Percentiles rank a stretch among this genome's conserved stretches.
Evolutionary conservation across 306 rosid genomes (phyloP).

Genomic region (Cucurbita ficifolia): DNA sequence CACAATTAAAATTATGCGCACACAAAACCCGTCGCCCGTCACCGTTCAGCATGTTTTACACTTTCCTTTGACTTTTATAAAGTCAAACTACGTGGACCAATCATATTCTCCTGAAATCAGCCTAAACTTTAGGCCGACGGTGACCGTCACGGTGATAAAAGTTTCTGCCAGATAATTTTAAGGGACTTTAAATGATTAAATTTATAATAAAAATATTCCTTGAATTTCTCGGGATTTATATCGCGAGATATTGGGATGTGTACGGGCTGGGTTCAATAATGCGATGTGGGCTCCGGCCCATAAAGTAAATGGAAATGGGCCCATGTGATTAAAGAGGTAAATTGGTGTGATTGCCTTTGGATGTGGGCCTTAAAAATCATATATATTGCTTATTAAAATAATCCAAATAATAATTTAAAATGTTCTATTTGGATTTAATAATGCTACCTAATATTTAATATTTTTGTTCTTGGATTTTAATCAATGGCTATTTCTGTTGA

Average conservation of each 20-base stretch:
- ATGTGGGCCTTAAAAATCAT: neutral
- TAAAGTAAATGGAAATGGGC: conserved; percentile 8
- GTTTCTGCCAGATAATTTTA: neutral
- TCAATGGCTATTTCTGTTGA: neutral
- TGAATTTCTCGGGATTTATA: neutral
- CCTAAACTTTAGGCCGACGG: neutral
- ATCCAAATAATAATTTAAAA: neutral
- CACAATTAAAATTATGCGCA: neutral
- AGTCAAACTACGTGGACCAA: neutral
- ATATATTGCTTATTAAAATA: neutral
- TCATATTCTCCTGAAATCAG: neutral
- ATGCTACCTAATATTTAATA: neutral
- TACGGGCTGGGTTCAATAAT: neutral
- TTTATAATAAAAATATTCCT: neutral
- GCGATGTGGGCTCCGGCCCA: conserved; percentile 17
- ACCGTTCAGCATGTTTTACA: neutral
- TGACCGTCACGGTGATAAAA: neutral
- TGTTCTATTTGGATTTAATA: neutral
- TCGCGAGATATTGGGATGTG: neutral
- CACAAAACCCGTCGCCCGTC: neutral
- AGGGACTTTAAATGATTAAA: neutral
- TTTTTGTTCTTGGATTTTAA: neutral
- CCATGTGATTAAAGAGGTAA: neutral
- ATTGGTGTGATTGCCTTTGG: neutral
- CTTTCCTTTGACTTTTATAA: neutral